These are phyloP conservation scores for Penicillium angulare DNA, from an alignment of 495 filamentous ascomycete species.

Conservation along the genomic window DNA sequence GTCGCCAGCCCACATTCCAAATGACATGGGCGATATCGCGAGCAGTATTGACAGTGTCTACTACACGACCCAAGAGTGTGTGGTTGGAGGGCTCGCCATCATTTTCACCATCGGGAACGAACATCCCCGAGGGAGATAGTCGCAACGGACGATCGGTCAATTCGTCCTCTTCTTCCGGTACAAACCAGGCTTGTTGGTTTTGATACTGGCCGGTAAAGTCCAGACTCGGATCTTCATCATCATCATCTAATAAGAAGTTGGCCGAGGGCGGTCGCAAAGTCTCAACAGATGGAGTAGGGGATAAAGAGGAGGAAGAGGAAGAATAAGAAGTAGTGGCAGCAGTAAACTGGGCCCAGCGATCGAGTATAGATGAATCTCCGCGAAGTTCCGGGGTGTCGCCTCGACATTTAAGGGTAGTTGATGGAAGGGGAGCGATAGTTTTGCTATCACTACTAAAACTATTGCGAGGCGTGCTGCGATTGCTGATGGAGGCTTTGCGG, in stretches of 20 bases:
- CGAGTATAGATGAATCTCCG: slow-evolving; percentile 23
- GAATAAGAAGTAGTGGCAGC: slow-evolving; percentile 2
- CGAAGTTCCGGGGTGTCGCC: slow-evolving; percentile 71
- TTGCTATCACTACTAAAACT: slow-evolving; percentile 68
- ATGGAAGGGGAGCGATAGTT: slow-evolving; percentile 89
- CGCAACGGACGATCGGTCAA: slow-evolving; percentile 50
- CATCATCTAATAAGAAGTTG: slow-evolving; percentile 66
- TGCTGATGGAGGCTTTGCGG: slow-evolving; percentile 45
- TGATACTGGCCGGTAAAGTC: slow-evolving; percentile 39
- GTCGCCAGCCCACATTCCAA: slow-evolving; percentile 96
- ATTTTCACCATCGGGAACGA: slow-evolving; percentile 78
- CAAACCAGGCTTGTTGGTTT: slow-evolving; percentile 36
- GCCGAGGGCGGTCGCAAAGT: slow-evolving; percentile 70
- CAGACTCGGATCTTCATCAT: slow-evolving; percentile 58
- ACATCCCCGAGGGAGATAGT: slow-evolving; percentile 77
- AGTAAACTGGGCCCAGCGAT: slow-evolving; percentile 34
- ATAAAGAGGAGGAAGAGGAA: slow-evolving; percentile 37
- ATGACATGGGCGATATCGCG: slow-evolving; percentile 95
- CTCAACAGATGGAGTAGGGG: slow-evolving; percentile 74
- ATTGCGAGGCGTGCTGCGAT: slow-evolving; percentile 47
- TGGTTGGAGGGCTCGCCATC: slow-evolving; percentile 57
- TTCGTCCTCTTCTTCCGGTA: slow-evolving; percentile 35
- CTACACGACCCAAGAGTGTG: slow-evolving; percentile 73
- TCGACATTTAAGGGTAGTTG: slow-evolving; percentile 87
- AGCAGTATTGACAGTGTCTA: slow-evolving; percentile 95